Conservation (phyloP, 2,329 filamentous ascomycete species). For the Hymenoscyphus fructigenus region DNA sequence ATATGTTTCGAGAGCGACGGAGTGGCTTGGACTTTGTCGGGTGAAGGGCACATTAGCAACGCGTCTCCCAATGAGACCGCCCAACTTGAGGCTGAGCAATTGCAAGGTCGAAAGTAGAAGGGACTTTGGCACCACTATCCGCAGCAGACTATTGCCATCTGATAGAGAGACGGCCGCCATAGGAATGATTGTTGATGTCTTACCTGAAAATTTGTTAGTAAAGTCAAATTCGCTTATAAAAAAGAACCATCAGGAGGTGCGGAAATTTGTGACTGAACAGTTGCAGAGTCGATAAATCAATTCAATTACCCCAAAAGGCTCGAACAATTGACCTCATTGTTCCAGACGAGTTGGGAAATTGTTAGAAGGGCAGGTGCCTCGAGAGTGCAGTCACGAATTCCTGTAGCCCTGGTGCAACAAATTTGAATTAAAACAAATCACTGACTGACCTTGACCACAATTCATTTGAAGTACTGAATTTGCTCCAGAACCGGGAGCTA, state of each 20-base stretch:
- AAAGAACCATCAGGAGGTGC: background rate
- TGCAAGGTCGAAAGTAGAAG: constrained; percentile 44
- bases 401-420: background rate
- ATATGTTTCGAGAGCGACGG: constrained; percentile 37
- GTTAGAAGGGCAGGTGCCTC: too few species aligned
- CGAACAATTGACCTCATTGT: too few species aligned
- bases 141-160: constrained; percentile 41
- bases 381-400: background rate
- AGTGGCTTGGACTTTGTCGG: background rate
- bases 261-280: background rate
- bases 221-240: too few species aligned
- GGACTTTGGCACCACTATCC: constrained; percentile 47
- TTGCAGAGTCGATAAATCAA: too few species aligned
- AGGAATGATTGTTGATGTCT: constrained; percentile 57
- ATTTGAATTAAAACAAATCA: background rate
- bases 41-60: constrained; percentile 50
- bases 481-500: constrained; percentile 47
- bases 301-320: too few species aligned
- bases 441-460: constrained; percentile 58
- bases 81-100: constrained; percentile 43
- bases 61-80: constrained; percentile 43
- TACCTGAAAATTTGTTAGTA: constrained; percentile 41
- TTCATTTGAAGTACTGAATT: constrained; percentile 67
- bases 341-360: too few species aligned
- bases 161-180: constrained; percentile 50